Evolutionary conservation across 306 rosid genomes (phyloP).

Genomic region (Gastrolobium villosum): DNA sequence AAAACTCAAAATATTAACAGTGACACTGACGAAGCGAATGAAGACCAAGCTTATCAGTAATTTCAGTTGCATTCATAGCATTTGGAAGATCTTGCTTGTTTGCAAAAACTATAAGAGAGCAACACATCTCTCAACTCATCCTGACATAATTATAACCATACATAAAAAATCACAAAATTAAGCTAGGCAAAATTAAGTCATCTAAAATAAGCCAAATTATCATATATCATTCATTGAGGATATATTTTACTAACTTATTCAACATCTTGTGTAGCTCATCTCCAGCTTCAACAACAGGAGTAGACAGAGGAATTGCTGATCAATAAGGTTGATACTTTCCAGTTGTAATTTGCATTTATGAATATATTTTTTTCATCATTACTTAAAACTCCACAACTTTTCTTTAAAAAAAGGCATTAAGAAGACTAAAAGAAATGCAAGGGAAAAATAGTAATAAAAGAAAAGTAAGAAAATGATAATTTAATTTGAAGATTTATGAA

Average conservation of each 20-base stretch:
- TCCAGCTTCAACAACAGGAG: slow-evolving; percentile 75
- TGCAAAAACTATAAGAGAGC: slow-evolving; percentile 75
- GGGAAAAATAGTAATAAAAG: no score
- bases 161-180: slow-evolving; percentile 2
- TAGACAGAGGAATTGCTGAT: no score
- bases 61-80: slow-evolving; percentile 95
- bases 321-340: no score
- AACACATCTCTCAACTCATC: slow-evolving; percentile 90
- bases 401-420: no score
- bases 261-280: slow-evolving; percentile 91
- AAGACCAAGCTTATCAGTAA: slow-evolving; percentile 88
- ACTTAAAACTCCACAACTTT: no score
- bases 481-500: no score
- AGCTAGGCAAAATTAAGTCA: slow-evolving; percentile 15
- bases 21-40: slow-evolving; percentile 93
- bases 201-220: slow-evolving; percentile 12
- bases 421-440: no score
- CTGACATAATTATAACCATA: slow-evolving; percentile 47
- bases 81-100: slow-evolving; percentile 96
- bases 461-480: no score
- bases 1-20: slow-evolving; percentile 56
- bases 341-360: no score
- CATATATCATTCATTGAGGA: slow-evolving; percentile 30
- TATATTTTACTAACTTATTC: slow-evolving; percentile 63
- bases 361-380: no score